phyloP scores from a whole-genome alignment of 2,329 filamentous ascomycete genomes.

The Dothideomycetidae sp. region DNA sequence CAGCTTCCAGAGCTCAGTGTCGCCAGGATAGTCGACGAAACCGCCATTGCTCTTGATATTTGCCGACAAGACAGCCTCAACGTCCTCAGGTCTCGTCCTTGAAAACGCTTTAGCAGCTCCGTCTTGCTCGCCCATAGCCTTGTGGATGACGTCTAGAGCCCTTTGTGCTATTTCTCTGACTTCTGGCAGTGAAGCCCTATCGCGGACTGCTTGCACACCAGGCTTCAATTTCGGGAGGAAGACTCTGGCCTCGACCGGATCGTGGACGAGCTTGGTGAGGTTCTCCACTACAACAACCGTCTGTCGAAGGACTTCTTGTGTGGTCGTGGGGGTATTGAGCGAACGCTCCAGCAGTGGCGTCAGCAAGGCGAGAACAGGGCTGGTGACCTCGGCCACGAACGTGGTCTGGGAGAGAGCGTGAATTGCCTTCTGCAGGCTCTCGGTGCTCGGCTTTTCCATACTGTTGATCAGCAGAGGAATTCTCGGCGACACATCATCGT shows the following conservation, averaged over 20 bases:
- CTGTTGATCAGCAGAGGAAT: constrained; percentile 86
- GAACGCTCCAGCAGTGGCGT: constrained; percentile 90
- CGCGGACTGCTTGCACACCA: constrained; percentile 77
- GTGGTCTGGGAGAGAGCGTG: constrained; percentile 94
- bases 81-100: constrained; percentile 56
- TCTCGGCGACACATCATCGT: constrained; percentile 88
- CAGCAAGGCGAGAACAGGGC: constrained; percentile 82
- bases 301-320: constrained; percentile 88
- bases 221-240: constrained; percentile 92
- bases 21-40: constrained; percentile 46
- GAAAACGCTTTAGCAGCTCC: constrained; percentile 42
- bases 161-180: constrained; percentile 79
- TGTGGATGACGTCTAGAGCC: constrained; percentile 74
- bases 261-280: constrained; percentile 93
- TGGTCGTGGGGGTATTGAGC: constrained; percentile 77
- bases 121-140: constrained; percentile 64
- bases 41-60: constrained; percentile 59
- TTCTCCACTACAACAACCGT: constrained; percentile 96
- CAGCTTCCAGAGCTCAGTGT: constrained; percentile 46
- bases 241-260: constrained; percentile 81
- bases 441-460: constrained; percentile 83
- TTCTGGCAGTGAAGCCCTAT: constrained; percentile 83
- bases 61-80: constrained; percentile 58
- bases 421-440: constrained; percentile 87
- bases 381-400: constrained; percentile 94